Conservation (phyloP, 371 early-diverging fungal genomes). For the Mucor piriformis region DNA sequence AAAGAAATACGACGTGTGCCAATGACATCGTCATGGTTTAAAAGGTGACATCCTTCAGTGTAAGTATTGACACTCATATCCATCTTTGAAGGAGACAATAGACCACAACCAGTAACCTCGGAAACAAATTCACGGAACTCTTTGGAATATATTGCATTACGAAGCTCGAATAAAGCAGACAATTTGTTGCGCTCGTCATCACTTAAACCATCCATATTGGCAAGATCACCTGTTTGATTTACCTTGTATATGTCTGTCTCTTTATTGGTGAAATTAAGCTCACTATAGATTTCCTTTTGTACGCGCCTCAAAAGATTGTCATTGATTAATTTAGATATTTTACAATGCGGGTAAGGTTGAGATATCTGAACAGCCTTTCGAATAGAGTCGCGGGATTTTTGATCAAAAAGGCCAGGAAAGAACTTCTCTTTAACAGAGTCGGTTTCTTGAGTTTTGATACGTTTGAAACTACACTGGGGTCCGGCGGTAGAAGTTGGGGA, state of each 20-base stretch:
- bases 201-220: constrained; percentile 76
- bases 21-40: constrained; percentile 84
- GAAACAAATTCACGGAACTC: constrained; percentile 71
- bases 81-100: constrained; percentile 62
- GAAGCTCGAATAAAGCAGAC: constrained; percentile 54
- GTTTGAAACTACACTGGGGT: constrained; percentile 6
- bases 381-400: constrained; percentile 25
- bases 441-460: constrained; percentile 14
- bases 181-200: constrained; percentile 54
- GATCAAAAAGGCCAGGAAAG: constrained; percentile 32
- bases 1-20: constrained; percentile 75
- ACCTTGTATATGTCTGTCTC: constrained; percentile 84
- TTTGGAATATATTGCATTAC: constrained; percentile 72
- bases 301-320: constrained; percentile 63
- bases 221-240: constrained; percentile 78
- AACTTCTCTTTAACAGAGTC: constrained; percentile 25
- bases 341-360: constrained; percentile 68
- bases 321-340: constrained; percentile 59
- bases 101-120: constrained; percentile 69
- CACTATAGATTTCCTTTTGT: constrained; percentile 62
- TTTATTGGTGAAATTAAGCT: constrained; percentile 70
- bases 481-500: not conserved
- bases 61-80: constrained; percentile 72
- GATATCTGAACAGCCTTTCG: constrained; percentile 45
- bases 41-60: constrained; percentile 69